A percentile compares a stretch with the other conserved stretches of the same genome.
phyloP scores from a whole-genome alignment of 176 grass and related monocot species.

The Avena atlantica region DNA sequence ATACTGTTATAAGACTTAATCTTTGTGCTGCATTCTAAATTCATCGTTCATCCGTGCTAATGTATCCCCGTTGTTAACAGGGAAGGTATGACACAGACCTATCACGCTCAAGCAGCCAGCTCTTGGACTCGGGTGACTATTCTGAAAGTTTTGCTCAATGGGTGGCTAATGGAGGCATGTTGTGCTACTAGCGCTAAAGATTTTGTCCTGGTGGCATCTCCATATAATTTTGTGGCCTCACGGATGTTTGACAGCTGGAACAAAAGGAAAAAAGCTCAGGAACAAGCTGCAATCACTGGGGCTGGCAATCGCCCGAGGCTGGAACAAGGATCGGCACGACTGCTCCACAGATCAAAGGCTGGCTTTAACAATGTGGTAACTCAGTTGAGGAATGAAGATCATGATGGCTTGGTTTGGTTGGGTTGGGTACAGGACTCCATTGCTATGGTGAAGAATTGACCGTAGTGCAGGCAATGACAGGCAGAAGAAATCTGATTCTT shows the following conservation, averaged over 20 bases:
- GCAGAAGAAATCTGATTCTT: conserved; percentile 58
- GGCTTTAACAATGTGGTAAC: background rate
- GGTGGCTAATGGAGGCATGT: conserved; percentile 69
- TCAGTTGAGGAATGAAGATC: background rate
- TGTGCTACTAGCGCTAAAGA: conserved; percentile 67
- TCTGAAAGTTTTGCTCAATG: conserved; percentile 76
- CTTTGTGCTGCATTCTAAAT: background rate
- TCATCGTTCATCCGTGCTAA: background rate
- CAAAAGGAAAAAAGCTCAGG: background rate
- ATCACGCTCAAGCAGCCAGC: conserved; percentile 40
- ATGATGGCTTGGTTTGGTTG: background rate
- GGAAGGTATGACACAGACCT: conserved; percentile 57
- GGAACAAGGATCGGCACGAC: conserved; percentile 16
- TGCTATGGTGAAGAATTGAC: conserved; percentile 57
- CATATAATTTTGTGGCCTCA: background rate
- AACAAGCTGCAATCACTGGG: background rate
- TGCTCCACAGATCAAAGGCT: background rate
- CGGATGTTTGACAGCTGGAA: conserved; percentile 4
- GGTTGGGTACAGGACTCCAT: conserved; percentile 41
- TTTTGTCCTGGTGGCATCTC: conserved; percentile 12
- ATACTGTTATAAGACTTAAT: conserved; percentile 5
- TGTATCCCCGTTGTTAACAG: conserved; percentile 33
- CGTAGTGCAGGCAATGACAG: conserved; percentile 63
- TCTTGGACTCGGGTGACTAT: conserved; percentile 45
- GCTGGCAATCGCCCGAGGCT: background rate